Conservation (phyloP, 2,329 filamentous ascomycete species). For the Ophioceras dolichostomum region DNA sequence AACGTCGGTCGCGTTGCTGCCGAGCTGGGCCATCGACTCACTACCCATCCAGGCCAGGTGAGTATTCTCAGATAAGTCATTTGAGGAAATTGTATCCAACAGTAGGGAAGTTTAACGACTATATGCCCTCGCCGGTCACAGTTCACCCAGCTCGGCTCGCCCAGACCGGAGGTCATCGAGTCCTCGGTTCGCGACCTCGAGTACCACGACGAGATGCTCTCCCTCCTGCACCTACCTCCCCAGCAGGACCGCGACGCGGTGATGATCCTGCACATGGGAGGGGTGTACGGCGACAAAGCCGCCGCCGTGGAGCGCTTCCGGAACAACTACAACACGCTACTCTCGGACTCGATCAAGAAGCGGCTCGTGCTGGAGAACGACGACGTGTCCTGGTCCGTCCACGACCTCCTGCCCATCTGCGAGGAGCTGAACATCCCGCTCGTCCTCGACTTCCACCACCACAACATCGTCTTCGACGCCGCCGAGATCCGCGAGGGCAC, state of each 20-base stretch:
- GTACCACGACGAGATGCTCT: slow-evolving; percentile 79
- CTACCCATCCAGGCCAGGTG: slow-evolving; percentile 76
- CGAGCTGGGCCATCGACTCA: slow-evolving; percentile 71
- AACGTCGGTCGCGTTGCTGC: slow-evolving; percentile 67
- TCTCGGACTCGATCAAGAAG: slow-evolving; percentile 60
- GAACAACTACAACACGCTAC: slow-evolving; percentile 54
- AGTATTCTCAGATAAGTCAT: too few species aligned
- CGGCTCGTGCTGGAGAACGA: slow-evolving; percentile 88
- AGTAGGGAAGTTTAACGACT: too few species aligned
- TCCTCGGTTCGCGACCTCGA: slow-evolving; percentile 71
- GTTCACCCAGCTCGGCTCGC: slow-evolving; percentile 85
- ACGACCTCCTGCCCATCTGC: slow-evolving; percentile 80
- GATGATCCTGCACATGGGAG: slow-evolving; percentile 92
- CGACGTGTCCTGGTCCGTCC: slow-evolving; percentile 85
- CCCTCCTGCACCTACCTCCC: slow-evolving; percentile 60
- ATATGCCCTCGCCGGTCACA: too few species aligned
- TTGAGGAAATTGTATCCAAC: too few species aligned
- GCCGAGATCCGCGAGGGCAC: slow-evolving; percentile 70
- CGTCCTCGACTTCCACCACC: slow-evolving; percentile 87
- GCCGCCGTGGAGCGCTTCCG: slow-evolving; percentile 70
- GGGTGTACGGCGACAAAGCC: slow-evolving; percentile 74
- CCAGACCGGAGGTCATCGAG: slow-evolving; percentile 61
- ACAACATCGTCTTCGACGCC: slow-evolving; percentile 82
- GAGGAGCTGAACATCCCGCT: slow-evolving; percentile 90
- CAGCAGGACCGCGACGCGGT: slow-evolving; percentile 78